Conservation (phyloP, 768 basidiomycete genomes). For the Mycena filopes region DNA sequence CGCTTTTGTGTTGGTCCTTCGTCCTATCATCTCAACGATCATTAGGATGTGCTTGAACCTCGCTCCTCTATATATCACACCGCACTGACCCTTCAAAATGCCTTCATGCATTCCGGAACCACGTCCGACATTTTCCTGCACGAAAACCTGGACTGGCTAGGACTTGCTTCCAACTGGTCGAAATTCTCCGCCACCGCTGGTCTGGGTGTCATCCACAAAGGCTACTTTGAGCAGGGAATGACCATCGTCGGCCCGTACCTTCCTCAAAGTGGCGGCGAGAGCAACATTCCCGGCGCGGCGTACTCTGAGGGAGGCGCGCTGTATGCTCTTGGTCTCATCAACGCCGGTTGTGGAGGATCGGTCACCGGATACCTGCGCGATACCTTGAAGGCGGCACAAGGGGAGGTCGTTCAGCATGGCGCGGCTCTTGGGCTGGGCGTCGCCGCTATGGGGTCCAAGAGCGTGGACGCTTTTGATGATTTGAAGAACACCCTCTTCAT, state of each 20-base stretch:
- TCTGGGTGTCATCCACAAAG: slow-evolving; percentile 97
- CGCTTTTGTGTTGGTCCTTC: slow-evolving; percentile 7
- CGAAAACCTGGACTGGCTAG: slow-evolving; percentile 97
- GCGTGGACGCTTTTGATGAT: slow-evolving; percentile 90
- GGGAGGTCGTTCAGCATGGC: slow-evolving; percentile 95
- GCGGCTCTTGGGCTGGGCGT: slow-evolving; percentile 97
- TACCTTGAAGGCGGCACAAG: slow-evolving; percentile 76
- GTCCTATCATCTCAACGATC: not conserved
- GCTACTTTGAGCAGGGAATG: slow-evolving; percentile 93
- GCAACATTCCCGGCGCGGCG: slow-evolving; percentile 78
- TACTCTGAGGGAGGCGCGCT: slow-evolving; percentile 98
- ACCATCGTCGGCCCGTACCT: slow-evolving; percentile 94
- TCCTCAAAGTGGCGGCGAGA: slow-evolving; percentile 81
- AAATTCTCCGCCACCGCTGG: slow-evolving; percentile 98
- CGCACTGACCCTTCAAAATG: slow-evolving; percentile 95
- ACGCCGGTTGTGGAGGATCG: slow-evolving; percentile 87
- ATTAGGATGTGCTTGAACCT: slow-evolving; percentile 88
- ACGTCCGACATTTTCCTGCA: slow-evolving; percentile 94
- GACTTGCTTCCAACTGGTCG: slow-evolving; percentile 95
- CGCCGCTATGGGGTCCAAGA: slow-evolving; percentile 93
- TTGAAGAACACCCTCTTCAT: slow-evolving; percentile 89
- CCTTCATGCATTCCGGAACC: slow-evolving; percentile 98
- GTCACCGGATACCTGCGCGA: slow-evolving; percentile 84
- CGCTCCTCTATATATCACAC: slow-evolving; percentile 98
- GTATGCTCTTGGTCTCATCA: slow-evolving; percentile 94